phyloP scores from a whole-genome alignment of 331 rosid species.

The Acacia concinna region DNA sequence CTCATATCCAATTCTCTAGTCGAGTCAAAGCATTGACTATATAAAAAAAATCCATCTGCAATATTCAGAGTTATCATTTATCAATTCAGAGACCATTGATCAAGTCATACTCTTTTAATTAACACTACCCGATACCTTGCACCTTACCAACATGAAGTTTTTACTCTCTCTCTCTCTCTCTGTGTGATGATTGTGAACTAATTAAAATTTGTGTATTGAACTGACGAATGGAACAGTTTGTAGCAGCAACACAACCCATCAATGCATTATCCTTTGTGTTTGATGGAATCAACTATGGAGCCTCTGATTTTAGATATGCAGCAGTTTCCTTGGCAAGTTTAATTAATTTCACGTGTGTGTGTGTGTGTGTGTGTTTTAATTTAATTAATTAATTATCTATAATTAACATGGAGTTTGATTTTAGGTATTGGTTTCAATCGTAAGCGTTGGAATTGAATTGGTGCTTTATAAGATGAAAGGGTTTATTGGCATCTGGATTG shows the following conservation, averaged over 20 bases:
- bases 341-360: too few species aligned
- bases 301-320: slow-evolving; percentile 85
- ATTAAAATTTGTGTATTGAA: neutral
- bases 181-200: neutral
- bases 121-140: neutral
- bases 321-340: slow-evolving; percentile 72
- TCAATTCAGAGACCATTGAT: neutral
- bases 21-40: too few species aligned
- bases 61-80: too few species aligned
- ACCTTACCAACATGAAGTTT: neutral
- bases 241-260: slow-evolving; percentile 88
- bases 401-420: too few species aligned
- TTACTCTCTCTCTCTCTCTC: too few species aligned
- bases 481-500: slow-evolving; percentile 76
- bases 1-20: too few species aligned
- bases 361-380: too few species aligned
- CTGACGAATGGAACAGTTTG: slow-evolving; percentile 49
- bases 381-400: too few species aligned
- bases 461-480: slow-evolving; percentile 44
- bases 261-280: slow-evolving; percentile 81
- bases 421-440: slow-evolving; percentile 66
- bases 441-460: slow-evolving; percentile 44
- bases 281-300: slow-evolving; percentile 89
- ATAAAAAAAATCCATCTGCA: too few species aligned
- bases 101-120: neutral